A percentile compares a stretch with the other conserved stretches of the same genome.
These are phyloP conservation scores for Solanum hybrid DNA, from an alignment of 305 asterid genomes.

Conservation along the genomic window DNA sequence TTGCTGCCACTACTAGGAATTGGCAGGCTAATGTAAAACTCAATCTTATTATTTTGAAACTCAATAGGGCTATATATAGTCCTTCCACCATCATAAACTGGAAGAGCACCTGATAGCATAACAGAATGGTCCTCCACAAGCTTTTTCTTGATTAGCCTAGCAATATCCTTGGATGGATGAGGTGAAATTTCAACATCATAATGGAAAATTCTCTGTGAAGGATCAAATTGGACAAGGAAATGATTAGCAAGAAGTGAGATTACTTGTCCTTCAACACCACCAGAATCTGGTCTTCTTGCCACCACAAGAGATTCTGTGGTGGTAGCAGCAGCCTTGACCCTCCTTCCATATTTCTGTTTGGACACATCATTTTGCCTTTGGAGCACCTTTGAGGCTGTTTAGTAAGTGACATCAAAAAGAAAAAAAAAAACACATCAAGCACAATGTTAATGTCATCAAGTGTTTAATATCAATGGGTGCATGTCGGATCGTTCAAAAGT, in stretches of 20 bases:
- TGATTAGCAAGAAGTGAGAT: slow-evolving; percentile 80
- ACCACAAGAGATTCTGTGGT: slow-evolving; percentile 26
- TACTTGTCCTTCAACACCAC: slow-evolving; percentile 74
- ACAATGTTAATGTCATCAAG: background rate
- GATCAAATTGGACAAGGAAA: slow-evolving; percentile 64
- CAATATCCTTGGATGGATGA: slow-evolving; percentile 66
- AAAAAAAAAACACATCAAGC: background rate
- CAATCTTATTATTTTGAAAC: slow-evolving; percentile 58
- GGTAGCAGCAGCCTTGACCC: slow-evolving; percentile 17
- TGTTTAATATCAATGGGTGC: background rate
- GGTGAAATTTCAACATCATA: slow-evolving; percentile 84
- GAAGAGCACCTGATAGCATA: slow-evolving; percentile 44
- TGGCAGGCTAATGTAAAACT: slow-evolving; percentile 61
- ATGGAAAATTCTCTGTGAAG: slow-evolving; percentile 57
- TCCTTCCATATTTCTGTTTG: slow-evolving; percentile 31
- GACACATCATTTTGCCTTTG: slow-evolving; percentile 14
- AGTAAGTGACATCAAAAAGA: slow-evolving; percentile 4
- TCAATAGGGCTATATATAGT: slow-evolving; percentile 72
- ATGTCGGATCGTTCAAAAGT: background rate
- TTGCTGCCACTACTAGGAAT: slow-evolving; percentile 9
- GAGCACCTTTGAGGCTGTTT: slow-evolving; percentile 20
- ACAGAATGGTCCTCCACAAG: slow-evolving; percentile 51
- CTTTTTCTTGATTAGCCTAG: slow-evolving; percentile 58
- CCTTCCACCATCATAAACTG: slow-evolving; percentile 78
- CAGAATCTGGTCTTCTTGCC: slow-evolving; percentile 86